Conservation (phyloP, 352 stramenopile genomes). For the Phytophthora tubulina region DNA sequence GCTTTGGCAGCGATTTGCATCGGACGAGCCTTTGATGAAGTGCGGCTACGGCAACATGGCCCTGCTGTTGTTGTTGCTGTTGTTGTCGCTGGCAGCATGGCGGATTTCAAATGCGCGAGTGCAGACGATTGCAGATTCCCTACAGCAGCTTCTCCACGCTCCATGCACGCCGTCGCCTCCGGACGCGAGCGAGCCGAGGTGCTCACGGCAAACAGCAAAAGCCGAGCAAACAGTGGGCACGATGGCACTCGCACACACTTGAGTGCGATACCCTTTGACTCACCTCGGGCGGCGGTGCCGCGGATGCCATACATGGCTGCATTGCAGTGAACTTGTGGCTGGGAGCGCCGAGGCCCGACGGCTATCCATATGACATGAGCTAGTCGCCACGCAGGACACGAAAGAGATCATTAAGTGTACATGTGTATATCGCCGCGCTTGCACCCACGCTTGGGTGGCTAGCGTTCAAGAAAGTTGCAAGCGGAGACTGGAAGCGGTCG, state of each 20-base stretch:
- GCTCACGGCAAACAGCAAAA: slow-evolving; percentile 27
- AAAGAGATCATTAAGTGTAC: slow-evolving; percentile 18
- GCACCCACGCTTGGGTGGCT: slow-evolving; percentile 3
- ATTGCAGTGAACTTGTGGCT: slow-evolving; percentile 16
- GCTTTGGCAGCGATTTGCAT: slow-evolving; percentile 24
- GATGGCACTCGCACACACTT: slow-evolving; percentile 18
- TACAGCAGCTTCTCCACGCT: neutral
- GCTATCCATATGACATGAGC: slow-evolving; percentile 18
- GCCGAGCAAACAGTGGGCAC: slow-evolving; percentile 25
- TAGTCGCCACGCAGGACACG: slow-evolving; percentile 33
- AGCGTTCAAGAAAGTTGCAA: slow-evolving; percentile 8
- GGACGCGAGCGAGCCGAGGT: neutral
- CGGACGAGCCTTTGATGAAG: neutral
- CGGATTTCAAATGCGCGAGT: neutral
- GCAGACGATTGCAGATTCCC: slow-evolving; percentile 7
- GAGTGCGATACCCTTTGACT: slow-evolving; percentile 37
- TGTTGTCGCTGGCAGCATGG: no score
- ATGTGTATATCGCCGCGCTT: neutral
- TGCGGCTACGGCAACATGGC: neutral
- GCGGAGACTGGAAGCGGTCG: neutral
- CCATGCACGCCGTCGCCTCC: slow-evolving; percentile 9
- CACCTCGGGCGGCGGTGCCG: slow-evolving; percentile 21
- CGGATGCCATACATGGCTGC: slow-evolving; percentile 6
- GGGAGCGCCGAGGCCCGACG: neutral
- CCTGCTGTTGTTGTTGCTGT: no score